A percentile compares a stretch with the other conserved stretches of the same genome.
Evolutionary conservation across 768 basidiomycete genomes (phyloP).

Genomic region (Rickenella mellea): DNA sequence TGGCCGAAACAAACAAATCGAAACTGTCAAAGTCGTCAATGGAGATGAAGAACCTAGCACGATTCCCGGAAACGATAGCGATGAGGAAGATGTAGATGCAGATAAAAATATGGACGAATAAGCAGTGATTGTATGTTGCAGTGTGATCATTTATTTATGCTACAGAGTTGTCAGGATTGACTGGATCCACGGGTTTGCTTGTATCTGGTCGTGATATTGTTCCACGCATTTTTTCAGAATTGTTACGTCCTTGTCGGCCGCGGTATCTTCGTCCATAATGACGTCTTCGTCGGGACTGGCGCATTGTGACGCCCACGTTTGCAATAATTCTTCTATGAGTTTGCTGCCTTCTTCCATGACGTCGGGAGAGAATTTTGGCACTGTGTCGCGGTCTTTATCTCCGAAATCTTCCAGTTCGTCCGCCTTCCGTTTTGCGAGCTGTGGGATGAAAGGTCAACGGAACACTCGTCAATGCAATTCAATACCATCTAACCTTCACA

Average conservation of each 20-base stretch:
- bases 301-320: constrained; percentile 45
- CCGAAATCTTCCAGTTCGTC: constrained; percentile 87
- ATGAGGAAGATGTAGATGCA: neutral
- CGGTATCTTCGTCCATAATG: constrained; percentile 37
- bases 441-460: constrained; percentile 1
- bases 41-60: constrained; percentile 12
- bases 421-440: constrained; percentile 89
- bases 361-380: constrained; percentile 42
- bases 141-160: constrained; percentile 6
- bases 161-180: constrained; percentile 39
- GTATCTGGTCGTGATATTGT: constrained; percentile 57
- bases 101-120: constrained; percentile 1
- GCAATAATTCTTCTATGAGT: constrained; percentile 72
- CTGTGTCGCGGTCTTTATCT: constrained; percentile 21
- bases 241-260: constrained; percentile 34
- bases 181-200: constrained; percentile 72
- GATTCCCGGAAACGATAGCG: neutral
- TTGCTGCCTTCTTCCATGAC: constrained; percentile 71
- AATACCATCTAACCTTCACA: constrained; percentile 49
- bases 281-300: constrained; percentile 31
- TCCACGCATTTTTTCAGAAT: constrained; percentile 52
- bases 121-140: too few species aligned
- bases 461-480: neutral
- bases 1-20: constrained; percentile 29
- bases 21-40: constrained; percentile 8